Percentiles rank a stretch among this genome's conserved stretches.
Evolutionary conservation across 768 basidiomycete genomes (phyloP).

Genomic region (Daedaleopsis nitida): DNA sequence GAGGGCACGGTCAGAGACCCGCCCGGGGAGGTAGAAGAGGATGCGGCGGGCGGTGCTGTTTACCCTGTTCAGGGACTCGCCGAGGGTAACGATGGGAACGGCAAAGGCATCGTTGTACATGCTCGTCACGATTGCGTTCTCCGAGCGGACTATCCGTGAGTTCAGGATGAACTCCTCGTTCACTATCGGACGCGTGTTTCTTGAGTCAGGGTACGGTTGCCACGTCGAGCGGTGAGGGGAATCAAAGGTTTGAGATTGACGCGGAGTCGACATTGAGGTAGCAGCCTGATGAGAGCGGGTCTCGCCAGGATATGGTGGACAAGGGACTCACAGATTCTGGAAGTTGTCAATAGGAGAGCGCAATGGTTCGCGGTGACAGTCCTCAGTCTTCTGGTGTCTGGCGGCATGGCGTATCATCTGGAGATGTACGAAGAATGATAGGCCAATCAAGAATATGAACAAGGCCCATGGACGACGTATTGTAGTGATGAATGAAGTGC

Average conservation of each 20-base stretch:
- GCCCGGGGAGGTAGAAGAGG: constrained; percentile 32
- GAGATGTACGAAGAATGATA: not conserved
- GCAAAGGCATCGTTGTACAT: constrained; percentile 32
- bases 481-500: not conserved
- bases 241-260: too few species aligned
- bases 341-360: not conserved
- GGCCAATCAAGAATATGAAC: not conserved
- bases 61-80: constrained; percentile 28
- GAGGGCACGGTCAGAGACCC: constrained; percentile 37
- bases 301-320: not conserved
- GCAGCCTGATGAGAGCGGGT: too few species aligned
- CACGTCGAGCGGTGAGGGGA: not conserved
- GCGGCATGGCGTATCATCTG: not conserved
- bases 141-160: not conserved
- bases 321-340: constrained; percentile 3
- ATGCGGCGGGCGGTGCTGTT: constrained; percentile 32
- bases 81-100: constrained; percentile 30
- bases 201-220: not conserved
- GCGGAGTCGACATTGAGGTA: too few species aligned
- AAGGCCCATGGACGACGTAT: not conserved
- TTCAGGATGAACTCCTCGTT: constrained; percentile 7
- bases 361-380: not conserved
- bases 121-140: constrained; percentile 30
- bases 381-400: not conserved
- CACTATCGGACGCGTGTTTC: constrained; percentile 16